Evolutionary conservation across 257 asterid genomes (phyloP), one percentile per base, ranked within the genome.

Genomic region (Fraxinus excelsior): DNA sequence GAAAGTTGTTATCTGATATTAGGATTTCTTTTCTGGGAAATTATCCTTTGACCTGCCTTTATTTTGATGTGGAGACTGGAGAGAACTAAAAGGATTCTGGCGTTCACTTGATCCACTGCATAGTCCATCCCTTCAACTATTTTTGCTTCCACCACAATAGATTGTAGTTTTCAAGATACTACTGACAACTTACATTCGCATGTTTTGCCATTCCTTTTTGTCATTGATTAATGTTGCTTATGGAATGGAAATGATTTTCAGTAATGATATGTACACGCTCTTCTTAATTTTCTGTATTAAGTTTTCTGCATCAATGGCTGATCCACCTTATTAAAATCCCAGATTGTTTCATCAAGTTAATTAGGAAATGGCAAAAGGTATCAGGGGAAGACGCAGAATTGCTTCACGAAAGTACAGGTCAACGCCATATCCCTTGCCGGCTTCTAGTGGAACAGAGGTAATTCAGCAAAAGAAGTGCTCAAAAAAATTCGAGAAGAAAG

Each of bases 281-380:
- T 13, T 66, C 32, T 23, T 46, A 34, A 71, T 26, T 65, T 74
- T 71, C 67, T 67, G 44, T 49, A 75, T 35, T 75, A 65, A 32
- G 66, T 16, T 72, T 77, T 65, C 37, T 75, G 66, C 76, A 58
- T 64, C 56, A 67, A 65, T 42, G 56, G 70, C 58, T 53, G 14
- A 14, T 25, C 70, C 46, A n/a, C 25, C 10, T 35, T 76, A 74
- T 19, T 66, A 60, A 70, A 16, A 40, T 74, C 76, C 64, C 35
- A 29, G 11, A 29, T 67, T 65, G n/a, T 7, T 76, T 49, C 82
- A 53, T 84, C 79, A 84, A 67, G 74, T 74, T 78, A 38, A 73
- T 34, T 35, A 84, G 88, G 77, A 84, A 78, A 96, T 96, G 99
- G 97, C 97, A 49, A 96, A 96, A 87, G 95, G 96, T 74, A 78